Conservation (phyloP, 345 rosid species). For the Zanthoxylum bungeanum region DNA sequence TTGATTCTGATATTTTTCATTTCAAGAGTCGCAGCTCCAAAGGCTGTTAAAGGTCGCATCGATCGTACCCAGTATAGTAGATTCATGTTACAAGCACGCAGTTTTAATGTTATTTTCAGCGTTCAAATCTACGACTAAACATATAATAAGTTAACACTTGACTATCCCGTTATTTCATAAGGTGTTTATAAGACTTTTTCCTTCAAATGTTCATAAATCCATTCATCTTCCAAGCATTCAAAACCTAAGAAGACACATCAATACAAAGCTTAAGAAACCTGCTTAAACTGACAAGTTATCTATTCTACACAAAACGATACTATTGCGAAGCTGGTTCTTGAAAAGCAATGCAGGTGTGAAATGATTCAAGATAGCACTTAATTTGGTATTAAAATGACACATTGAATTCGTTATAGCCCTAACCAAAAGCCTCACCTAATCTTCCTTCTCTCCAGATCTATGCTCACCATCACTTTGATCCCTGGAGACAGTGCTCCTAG, state of each 20-base stretch:
- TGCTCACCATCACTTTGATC: constrained; percentile 40
- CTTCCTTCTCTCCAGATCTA: constrained; percentile 61
- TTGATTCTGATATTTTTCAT: background rate
- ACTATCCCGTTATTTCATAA: background rate
- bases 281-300: background rate
- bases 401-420: constrained; percentile 24
- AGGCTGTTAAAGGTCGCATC: too few relatives aligned
- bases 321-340: too few relatives aligned
- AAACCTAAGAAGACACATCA: background rate
- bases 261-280: background rate
- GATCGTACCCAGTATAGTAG: too few relatives aligned
- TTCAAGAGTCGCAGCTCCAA: background rate
- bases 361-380: background rate
- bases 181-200: too few relatives aligned
- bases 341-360: background rate
- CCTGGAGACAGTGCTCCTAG: constrained; percentile 27
- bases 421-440: constrained; percentile 21
- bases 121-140: too few relatives aligned
- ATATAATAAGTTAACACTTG: too few relatives aligned
- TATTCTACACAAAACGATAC: background rate
- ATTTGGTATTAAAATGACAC: background rate
- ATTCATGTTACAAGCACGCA: too few relatives aligned
- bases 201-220: background rate
- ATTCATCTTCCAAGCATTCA: background rate
- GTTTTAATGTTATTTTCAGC: too few relatives aligned